A percentile compares a stretch with the other conserved stretches of the same genome.
Conservation (phyloP, 345 rosid species). For the Bretschneidera sinensis region DNA sequence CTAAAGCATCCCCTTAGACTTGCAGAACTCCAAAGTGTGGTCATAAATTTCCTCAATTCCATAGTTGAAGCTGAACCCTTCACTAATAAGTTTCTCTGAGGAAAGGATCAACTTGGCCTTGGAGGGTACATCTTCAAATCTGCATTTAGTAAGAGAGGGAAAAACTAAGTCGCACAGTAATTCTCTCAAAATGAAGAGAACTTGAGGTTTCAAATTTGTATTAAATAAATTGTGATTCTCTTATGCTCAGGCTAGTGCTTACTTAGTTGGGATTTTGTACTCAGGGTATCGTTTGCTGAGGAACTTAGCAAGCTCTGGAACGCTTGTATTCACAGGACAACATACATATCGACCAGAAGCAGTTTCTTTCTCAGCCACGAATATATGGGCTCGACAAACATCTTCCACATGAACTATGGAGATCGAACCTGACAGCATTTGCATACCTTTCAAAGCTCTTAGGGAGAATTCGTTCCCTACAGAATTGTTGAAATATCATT, state of each 20-base stretch:
- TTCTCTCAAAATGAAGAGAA: neutral
- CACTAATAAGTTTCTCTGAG: slow-evolving; percentile 60
- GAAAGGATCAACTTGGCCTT: slow-evolving; percentile 56
- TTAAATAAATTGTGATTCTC: too few relatives aligned
- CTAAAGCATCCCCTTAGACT: slow-evolving; percentile 43
- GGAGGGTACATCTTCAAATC: slow-evolving; percentile 64
- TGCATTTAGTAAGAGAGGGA: slow-evolving; percentile 20
- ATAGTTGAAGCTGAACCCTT: slow-evolving; percentile 68
- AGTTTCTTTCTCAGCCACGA: slow-evolving; percentile 74
- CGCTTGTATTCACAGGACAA: slow-evolving; percentile 57
- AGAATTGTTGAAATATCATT: too few relatives aligned
- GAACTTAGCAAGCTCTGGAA: slow-evolving; percentile 59
- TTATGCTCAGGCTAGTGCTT: slow-evolving; percentile 27
- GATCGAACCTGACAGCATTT: slow-evolving; percentile 80
- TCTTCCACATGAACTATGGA: slow-evolving; percentile 76
- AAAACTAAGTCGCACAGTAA: neutral
- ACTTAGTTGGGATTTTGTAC: slow-evolving; percentile 62
- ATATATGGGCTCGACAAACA: slow-evolving; percentile 74
- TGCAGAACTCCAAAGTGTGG: slow-evolving; percentile 49
- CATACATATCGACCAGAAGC: slow-evolving; percentile 81
- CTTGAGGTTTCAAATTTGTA: too few relatives aligned
- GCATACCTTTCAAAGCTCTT: slow-evolving; percentile 70
- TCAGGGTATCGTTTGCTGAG: slow-evolving; percentile 61
- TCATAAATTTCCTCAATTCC: slow-evolving; percentile 73
- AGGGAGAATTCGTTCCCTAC: slow-evolving; percentile 64